Percentiles rank a stretch among this genome's conserved stretches.
These are phyloP conservation scores for Moesziomyces sp. DNA, from an alignment of 1,284 basidiomycete genomes.

Conservation along the genomic window DNA sequence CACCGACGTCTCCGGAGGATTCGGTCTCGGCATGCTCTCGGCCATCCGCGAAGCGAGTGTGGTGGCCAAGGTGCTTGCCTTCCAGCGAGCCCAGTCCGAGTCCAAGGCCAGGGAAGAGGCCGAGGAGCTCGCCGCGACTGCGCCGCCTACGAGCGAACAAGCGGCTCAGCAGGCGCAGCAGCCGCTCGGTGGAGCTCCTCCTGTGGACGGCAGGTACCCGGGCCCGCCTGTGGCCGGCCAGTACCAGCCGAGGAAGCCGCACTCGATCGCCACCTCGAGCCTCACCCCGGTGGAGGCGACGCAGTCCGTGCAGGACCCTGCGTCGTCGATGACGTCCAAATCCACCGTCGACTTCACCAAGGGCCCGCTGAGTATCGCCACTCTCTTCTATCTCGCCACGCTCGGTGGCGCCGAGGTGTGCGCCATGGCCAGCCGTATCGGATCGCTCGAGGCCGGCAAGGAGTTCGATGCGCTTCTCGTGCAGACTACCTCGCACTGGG, in stretches of 20 bases:
- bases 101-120: conserved; percentile 39
- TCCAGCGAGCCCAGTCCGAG: conserved; percentile 51
- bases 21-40: conserved; percentile 83
- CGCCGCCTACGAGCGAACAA: conserved; percentile 26
- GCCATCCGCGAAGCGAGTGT: conserved; percentile 83
- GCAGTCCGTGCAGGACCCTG: conserved; percentile 28
- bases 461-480: conserved; percentile 88
- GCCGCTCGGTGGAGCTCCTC: conserved; percentile 30
- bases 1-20: conserved; percentile 91
- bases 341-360: conserved; percentile 71
- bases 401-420: conserved; percentile 89
- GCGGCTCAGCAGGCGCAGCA: conserved; percentile 18
- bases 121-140: conserved; percentile 8
- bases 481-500: conserved; percentile 72
- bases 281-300: conserved; percentile 27
- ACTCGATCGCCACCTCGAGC: conserved; percentile 37
- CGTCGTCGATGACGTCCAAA: conserved; percentile 26
- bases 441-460: conserved; percentile 82
- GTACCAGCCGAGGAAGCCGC: conserved; percentile 39
- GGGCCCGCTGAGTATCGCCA: conserved; percentile 78
- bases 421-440: conserved; percentile 77
- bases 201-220: conserved; percentile 39
- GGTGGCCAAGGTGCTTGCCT: conserved; percentile 78
- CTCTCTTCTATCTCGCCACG: conserved; percentile 89
- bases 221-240: conserved; percentile 45